Conservation (phyloP, 495 filamentous ascomycete species). For the Lasiosphaeria ovina region DNA sequence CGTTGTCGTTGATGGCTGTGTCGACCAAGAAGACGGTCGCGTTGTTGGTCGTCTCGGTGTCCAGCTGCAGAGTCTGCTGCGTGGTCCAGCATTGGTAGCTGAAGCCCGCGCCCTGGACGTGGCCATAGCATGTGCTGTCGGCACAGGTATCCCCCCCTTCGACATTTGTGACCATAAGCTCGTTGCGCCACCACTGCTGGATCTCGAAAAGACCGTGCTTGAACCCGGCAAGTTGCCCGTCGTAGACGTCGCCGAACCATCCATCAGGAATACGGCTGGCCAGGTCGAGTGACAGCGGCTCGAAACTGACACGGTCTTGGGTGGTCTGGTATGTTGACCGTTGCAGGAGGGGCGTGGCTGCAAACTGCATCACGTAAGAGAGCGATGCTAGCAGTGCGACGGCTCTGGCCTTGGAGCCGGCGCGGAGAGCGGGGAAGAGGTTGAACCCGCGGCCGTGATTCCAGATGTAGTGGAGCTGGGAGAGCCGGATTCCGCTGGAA, state of each 20-base stretch:
- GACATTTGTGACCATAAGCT: slow-evolving; percentile 1
- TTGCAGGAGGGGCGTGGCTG: slow-evolving; percentile 14
- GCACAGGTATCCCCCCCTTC: slow-evolving; percentile 2
- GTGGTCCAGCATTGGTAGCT: slow-evolving; percentile 11
- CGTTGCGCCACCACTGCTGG: slow-evolving; percentile 12
- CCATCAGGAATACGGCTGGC: slow-evolving; percentile 17
- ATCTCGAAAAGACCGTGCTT: background rate
- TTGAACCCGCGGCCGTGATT: slow-evolving; percentile 16
- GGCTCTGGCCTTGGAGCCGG: slow-evolving; percentile 14
- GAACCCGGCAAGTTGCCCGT: background rate
- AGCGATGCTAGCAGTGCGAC: slow-evolving; percentile 13
- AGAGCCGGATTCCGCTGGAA: slow-evolving; percentile 6
- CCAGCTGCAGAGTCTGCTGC: background rate
- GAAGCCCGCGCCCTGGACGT: slow-evolving; percentile 15
- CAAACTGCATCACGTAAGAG: slow-evolving; percentile 15
- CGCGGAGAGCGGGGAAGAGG: slow-evolving; percentile 12
- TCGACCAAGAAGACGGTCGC: slow-evolving; percentile 14
- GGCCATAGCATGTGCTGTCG: slow-evolving; percentile 13
- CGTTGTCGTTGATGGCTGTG: background rate
- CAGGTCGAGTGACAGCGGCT: slow-evolving; percentile 12
- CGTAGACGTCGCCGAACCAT: slow-evolving; percentile 9
- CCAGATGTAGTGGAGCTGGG: slow-evolving; percentile 23
- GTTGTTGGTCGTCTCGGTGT: slow-evolving; percentile 9
- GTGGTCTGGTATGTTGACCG: slow-evolving; percentile 9
- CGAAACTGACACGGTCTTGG: slow-evolving; percentile 1